Evolutionary conservation across 305 asterid genomes (phyloP).

Genomic region (Fraxinus velutina): DNA sequence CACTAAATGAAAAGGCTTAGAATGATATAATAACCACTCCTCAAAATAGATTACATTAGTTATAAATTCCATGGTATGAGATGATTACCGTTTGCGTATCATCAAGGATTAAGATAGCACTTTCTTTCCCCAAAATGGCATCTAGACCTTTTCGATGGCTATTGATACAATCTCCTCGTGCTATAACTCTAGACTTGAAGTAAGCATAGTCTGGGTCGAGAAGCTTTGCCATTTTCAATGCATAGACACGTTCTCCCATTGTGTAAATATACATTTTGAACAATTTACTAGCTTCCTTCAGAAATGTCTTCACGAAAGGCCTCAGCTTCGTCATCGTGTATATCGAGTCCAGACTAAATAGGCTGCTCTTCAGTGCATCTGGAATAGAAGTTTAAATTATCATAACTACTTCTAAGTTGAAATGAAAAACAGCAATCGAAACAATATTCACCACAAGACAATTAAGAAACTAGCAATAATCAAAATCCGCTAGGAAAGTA

Average conservation of each 20-base stretch:
- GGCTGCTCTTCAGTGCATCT: not conserved
- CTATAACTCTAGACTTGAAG: slow-evolving; percentile 45
- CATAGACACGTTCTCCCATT: slow-evolving; percentile 7
- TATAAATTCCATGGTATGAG: not conserved
- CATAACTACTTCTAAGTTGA: not conserved
- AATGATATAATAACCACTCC: not conserved
- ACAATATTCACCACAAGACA: not conserved
- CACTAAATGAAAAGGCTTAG: not conserved
- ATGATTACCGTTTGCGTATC: not conserved
- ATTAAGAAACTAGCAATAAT: not conserved
- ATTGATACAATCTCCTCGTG: slow-evolving; percentile 39
- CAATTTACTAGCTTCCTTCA: slow-evolving; percentile 38
- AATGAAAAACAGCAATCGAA: not conserved
- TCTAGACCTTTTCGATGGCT: slow-evolving; percentile 31
- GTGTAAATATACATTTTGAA: slow-evolving; percentile 17
- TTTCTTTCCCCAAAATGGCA: not conserved
- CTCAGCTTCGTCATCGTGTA: slow-evolving; percentile 49
- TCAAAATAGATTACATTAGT: not conserved
- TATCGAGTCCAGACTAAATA: slow-evolving; percentile 23
- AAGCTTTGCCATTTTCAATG: slow-evolving; percentile 15
- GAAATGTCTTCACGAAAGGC: slow-evolving; percentile 41
- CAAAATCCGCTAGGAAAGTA: not conserved
- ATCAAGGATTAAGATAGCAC: not conserved
- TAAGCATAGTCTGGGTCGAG: slow-evolving; percentile 12
- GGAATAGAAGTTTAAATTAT: not conserved